phyloP scores from a whole-genome alignment of 306 rosid species.

The Rosa lucieae region DNA sequence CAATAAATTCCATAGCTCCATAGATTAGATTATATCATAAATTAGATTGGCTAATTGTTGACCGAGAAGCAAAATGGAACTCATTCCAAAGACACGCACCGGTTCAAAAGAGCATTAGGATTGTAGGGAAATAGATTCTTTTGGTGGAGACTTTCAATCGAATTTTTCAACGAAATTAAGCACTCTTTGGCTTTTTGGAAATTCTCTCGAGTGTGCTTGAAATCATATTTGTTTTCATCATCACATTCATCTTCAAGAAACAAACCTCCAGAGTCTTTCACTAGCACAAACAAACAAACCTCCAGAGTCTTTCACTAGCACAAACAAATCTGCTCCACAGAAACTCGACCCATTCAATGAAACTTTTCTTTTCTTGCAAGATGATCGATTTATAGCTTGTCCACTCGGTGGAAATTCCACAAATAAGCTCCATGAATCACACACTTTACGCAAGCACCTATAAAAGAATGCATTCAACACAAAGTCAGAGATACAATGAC shows the following conservation, averaged over 20 bases:
- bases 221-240: constrained; percentile 30
- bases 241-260: constrained; percentile 25
- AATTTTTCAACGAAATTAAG: constrained; percentile 61
- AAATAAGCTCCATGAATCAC: too few relatives aligned
- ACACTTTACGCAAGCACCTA: too few relatives aligned
- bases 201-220: constrained; percentile 30
- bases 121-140: constrained; percentile 86
- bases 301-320: too few relatives aligned
- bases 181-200: constrained; percentile 61
- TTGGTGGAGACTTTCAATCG: constrained; percentile 71
- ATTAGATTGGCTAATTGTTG: neutral
- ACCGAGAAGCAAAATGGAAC: constrained; percentile 11
- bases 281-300: constrained; percentile 19
- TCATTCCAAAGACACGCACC: constrained; percentile 36
- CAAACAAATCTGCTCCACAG: constrained; percentile 27
- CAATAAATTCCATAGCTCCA: neutral
- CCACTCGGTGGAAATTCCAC: too few relatives aligned
- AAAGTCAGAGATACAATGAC: too few relatives aligned
- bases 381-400: too few relatives aligned
- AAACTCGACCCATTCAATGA: too few relatives aligned
- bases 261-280: constrained; percentile 24
- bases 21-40: neutral
- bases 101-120: constrained; percentile 64
- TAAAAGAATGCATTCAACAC: too few relatives aligned
- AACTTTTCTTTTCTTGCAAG: too few relatives aligned